Percentiles rank a stretch among this genome's conserved stretches.
These are phyloP conservation scores for Tricholoma sp. DNA, from an alignment of 768 basidiomycete genomes.

Conservation along the genomic window DNA sequence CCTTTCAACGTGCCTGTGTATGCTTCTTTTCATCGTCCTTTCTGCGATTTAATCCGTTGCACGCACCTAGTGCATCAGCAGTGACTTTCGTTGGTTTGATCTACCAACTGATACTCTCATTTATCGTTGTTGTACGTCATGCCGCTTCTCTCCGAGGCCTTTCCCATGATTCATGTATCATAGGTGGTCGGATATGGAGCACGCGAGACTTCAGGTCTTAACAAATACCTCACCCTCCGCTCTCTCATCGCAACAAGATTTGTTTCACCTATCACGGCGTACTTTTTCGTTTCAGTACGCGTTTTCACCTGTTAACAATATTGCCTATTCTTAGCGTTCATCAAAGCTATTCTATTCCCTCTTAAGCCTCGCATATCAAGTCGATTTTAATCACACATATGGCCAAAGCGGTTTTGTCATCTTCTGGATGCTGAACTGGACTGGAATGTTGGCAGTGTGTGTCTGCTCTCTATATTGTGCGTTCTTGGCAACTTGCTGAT, in stretches of 20 bases:
- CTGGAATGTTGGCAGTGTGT: slow-evolving; percentile 57
- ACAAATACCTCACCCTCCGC: slow-evolving; percentile 23
- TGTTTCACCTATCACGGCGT: slow-evolving; percentile 25
- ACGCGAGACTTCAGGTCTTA: slow-evolving; percentile 33
- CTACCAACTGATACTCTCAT: slow-evolving; percentile 43
- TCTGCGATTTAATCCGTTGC: not conserved
- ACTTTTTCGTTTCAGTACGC: slow-evolving; percentile 35
- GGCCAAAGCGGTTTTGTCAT: slow-evolving; percentile 52
- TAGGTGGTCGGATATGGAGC: slow-evolving; percentile 32
- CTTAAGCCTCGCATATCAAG: slow-evolving; percentile 54
- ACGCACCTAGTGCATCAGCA: slow-evolving; percentile 39
- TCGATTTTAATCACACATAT: slow-evolving; percentile 49
- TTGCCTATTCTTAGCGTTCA: not conserved
- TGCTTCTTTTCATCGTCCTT: slow-evolving; percentile 10
- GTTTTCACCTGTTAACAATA: not conserved
- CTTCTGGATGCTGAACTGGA: slow-evolving; percentile 69
- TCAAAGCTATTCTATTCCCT: slow-evolving; percentile 56
- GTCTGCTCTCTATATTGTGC: slow-evolving; percentile 11
- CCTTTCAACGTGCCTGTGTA: slow-evolving; percentile 60
- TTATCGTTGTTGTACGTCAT: slow-evolving; percentile 36
- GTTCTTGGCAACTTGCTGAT: not conserved
- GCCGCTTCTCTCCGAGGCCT: not conserved
- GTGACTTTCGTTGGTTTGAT: slow-evolving; percentile 51
- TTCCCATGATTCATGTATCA: not conserved
- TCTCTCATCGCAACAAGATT: slow-evolving; percentile 33